Percentiles rank a stretch among this genome's conserved stretches.
Evolutionary conservation across 2,329 filamentous ascomycete genomes (phyloP).

Genomic region (Berkeleyomyces rouxiae): DNA sequence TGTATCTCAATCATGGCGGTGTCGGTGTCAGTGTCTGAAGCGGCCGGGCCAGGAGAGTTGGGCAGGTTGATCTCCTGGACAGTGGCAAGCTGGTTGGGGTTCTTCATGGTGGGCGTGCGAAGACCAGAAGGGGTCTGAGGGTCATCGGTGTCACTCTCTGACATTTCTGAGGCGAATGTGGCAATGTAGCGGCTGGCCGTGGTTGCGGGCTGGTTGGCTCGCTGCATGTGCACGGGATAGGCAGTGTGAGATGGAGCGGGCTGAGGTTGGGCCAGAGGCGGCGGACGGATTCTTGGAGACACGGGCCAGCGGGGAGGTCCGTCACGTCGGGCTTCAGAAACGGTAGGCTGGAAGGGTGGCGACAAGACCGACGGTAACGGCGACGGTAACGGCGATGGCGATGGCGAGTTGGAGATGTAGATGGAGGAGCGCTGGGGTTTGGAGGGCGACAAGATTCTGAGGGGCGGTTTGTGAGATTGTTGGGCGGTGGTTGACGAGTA

Average conservation of each 20-base stretch:
- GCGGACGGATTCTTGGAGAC: conserved; percentile 62
- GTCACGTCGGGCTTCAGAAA: conserved; percentile 10
- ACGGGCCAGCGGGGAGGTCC: conserved; percentile 50
- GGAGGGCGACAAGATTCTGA: conserved; percentile 16
- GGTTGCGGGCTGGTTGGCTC: not conserved
- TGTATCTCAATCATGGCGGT: conserved; percentile 34
- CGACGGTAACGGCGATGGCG: conserved; percentile 33
- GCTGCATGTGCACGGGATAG: conserved; percentile 8
- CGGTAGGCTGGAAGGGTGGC: not conserved
- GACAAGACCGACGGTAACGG: conserved; percentile 25
- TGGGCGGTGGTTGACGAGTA: conserved; percentile 25
- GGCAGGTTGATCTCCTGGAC: conserved; percentile 79
- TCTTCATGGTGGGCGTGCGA: conserved; percentile 40
- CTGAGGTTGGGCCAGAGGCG: not conserved
- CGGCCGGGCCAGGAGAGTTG: conserved; percentile 40
- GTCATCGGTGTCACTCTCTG: conserved; percentile 39
- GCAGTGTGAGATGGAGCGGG: conserved; percentile 1
- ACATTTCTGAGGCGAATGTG: conserved; percentile 18
- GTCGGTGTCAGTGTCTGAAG: conserved; percentile 19
- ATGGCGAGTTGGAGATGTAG: conserved; percentile 27
- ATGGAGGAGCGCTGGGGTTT: not conserved
- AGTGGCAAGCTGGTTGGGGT: conserved; percentile 54
- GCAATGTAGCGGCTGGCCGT: not conserved
- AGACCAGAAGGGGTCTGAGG: conserved; percentile 31
- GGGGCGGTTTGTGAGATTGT: conserved; percentile 33